Conservation (phyloP, 495 filamentous ascomycete species). For the Thermochaetoides thermophila region DNA sequence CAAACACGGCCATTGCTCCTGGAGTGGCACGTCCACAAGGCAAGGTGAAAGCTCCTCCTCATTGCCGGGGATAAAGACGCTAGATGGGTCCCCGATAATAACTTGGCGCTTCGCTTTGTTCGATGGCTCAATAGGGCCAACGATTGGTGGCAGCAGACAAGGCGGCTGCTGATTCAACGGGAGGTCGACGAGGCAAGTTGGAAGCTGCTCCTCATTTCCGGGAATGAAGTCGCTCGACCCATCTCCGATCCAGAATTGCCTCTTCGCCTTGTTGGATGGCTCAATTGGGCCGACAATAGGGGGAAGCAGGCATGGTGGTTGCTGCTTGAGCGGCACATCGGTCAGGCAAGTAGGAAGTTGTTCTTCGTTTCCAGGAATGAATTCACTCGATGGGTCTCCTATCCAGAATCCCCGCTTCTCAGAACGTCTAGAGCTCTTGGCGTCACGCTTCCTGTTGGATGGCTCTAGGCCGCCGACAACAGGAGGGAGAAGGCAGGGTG, state of each 20-base stretch:
- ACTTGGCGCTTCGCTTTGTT: background rate
- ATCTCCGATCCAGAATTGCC: slow-evolving; percentile 3
- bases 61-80: background rate
- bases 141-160: slow-evolving; percentile 12
- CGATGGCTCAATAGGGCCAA: slow-evolving; percentile 10
- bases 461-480: slow-evolving; percentile 12
- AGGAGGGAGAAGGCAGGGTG: slow-evolving; percentile 10
- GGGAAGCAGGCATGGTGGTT: background rate
- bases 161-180: slow-evolving; percentile 1
- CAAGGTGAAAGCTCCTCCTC: background rate
- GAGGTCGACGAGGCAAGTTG: slow-evolving; percentile 2
- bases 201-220: slow-evolving; percentile 1
- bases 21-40: background rate
- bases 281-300: slow-evolving; percentile 10
- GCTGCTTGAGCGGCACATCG: background rate
- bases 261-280: slow-evolving; percentile 4
- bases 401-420: background rate
- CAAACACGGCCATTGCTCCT: background rate
- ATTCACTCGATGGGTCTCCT: background rate
- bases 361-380: background rate
- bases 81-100: background rate
- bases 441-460: background rate
- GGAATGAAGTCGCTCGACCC: slow-evolving; percentile 4
- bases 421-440: no score
- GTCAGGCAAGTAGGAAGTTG: background rate